Evolutionary conservation across 345 rosid genomes (phyloP).

Genomic region (Brassica juncea): DNA sequence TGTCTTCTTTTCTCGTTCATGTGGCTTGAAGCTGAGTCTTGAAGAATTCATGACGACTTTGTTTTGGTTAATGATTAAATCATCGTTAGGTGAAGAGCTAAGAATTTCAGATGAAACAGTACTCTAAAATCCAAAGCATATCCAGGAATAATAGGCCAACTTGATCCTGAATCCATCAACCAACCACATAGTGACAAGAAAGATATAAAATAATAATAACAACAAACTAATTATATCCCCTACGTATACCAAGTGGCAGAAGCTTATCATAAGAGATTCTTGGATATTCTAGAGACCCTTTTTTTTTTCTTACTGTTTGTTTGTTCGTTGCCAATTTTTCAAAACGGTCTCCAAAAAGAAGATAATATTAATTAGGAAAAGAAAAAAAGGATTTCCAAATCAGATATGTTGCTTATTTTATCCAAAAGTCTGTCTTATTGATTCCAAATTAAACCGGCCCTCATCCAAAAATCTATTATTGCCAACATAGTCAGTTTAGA

Average conservation of each 20-base stretch:
- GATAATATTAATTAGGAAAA: not conserved
- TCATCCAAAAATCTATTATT: not conserved
- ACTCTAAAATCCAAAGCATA: conserved; percentile 10
- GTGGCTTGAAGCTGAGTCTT: not conserved
- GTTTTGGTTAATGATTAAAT: not conserved
- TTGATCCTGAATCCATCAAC: conserved; percentile 15
- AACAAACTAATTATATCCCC: not conserved
- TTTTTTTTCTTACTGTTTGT: conserved; percentile 13
- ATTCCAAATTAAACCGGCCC: not conserved
- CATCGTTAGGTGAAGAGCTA: conserved; percentile 13
- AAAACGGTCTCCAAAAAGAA: not conserved
- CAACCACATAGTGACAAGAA: conserved; percentile 11
- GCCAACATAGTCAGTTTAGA: not conserved
- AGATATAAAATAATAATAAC: not conserved
- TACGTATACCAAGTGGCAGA: not conserved
- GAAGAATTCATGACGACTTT: not conserved
- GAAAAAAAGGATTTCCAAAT: not conserved
- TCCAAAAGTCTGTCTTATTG: not conserved
- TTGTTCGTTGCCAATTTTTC: conserved; percentile 5
- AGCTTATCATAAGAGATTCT: conserved; percentile 14
- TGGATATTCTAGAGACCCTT: not conserved
- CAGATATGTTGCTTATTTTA: not conserved
- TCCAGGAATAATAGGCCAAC: not conserved
- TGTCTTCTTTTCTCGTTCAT: not conserved
- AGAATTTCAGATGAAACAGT: not conserved